A percentile compares a stretch with the other conserved stretches of the same genome.
These are phyloP conservation scores for Penicillium frequentans DNA, from an alignment of 2,329 filamentous ascomycete genomes.

Conservation along the genomic window DNA sequence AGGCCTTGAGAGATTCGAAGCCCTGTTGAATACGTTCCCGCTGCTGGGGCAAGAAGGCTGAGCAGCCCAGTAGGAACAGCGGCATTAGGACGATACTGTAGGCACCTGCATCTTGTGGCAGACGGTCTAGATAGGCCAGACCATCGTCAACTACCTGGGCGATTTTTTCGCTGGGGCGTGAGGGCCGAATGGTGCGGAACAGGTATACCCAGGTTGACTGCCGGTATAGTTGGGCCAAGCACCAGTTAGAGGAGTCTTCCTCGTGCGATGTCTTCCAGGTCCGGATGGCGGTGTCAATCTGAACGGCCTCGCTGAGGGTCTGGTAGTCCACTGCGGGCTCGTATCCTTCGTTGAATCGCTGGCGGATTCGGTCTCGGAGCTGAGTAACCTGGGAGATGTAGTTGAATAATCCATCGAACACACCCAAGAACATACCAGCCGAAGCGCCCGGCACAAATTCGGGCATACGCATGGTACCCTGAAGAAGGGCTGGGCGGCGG, in stretches of 20 bases:
- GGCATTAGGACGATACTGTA: slow-evolving; percentile 63
- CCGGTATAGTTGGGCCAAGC: slow-evolving; percentile 59
- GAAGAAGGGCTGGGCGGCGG: slow-evolving; percentile 53
- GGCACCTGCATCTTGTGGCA: slow-evolving; percentile 56
- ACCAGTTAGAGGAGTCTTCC: slow-evolving; percentile 54
- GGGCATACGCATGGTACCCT: slow-evolving; percentile 55
- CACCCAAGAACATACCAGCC: slow-evolving; percentile 68
- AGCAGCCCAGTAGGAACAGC: slow-evolving; percentile 61
- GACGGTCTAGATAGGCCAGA: slow-evolving; percentile 54
- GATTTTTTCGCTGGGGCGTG: slow-evolving; percentile 56
- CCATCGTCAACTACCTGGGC: slow-evolving; percentile 59
- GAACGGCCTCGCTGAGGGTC: slow-evolving; percentile 69
- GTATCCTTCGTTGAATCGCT: slow-evolving; percentile 60
- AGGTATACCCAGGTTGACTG: slow-evolving; percentile 66
- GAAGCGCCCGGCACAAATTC: slow-evolving; percentile 56
- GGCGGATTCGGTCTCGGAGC: slow-evolving; percentile 71
- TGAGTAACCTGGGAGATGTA: slow-evolving; percentile 77
- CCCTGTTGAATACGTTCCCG: slow-evolving; percentile 56
- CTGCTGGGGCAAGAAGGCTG: slow-evolving; percentile 57
- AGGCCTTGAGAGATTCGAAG: slow-evolving; percentile 56
- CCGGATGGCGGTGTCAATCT: slow-evolving; percentile 72
- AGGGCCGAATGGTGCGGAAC: slow-evolving; percentile 60
- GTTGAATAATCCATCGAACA: slow-evolving; percentile 77
- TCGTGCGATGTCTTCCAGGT: slow-evolving; percentile 68
- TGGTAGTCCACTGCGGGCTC: slow-evolving; percentile 73